A percentile compares a stretch with the other conserved stretches of the same genome.
phyloP scores from a whole-genome alignment of 2,329 filamentous ascomycete genomes.

The Claviceps humidiphila region DNA sequence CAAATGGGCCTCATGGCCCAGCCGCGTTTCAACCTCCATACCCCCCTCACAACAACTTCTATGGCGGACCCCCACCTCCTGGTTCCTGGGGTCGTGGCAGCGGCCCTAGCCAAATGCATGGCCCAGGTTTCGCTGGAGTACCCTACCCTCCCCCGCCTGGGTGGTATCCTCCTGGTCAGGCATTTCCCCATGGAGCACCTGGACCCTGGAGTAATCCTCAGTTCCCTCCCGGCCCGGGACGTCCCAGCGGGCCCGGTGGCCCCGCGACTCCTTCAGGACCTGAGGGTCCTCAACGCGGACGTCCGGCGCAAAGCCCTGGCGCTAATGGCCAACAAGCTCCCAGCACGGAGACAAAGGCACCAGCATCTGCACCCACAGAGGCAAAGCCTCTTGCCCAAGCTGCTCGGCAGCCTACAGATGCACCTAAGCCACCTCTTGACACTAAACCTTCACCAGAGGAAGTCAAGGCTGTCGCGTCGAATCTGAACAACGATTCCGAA shows the following conservation, averaged over 20 bases:
- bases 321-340: conserved; percentile 34
- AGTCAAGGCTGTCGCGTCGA: conserved; percentile 31
- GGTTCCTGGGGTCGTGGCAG: conserved; percentile 41
- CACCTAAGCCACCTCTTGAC: conserved; percentile 51
- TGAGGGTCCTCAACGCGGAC: conserved; percentile 41
- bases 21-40: conserved; percentile 31
- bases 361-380: conserved; percentile 35
- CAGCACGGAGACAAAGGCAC: conserved; percentile 33
- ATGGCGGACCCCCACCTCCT: conserved; percentile 37
- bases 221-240: conserved; percentile 42
- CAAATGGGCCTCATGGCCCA: conserved; percentile 18
- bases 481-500: conserved; percentile 23
- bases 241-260: conserved; percentile 16
- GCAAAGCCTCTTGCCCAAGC: conserved; percentile 37
- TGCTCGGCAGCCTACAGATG: conserved; percentile 31
- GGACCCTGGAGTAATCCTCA: conserved; percentile 45
- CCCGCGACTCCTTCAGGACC: conserved; percentile 44
- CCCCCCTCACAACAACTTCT: conserved; percentile 30
- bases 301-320: conserved; percentile 24
- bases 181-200: conserved; percentile 45
- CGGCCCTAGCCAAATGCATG: conserved; percentile 43
- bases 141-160: conserved; percentile 65
- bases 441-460: conserved; percentile 48
- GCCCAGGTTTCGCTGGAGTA: conserved; percentile 53
- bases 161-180: conserved; percentile 69